Evolutionary conservation across 768 basidiomycete species (phyloP).

Genomic region (Phlebiopsis flavidoalba): DNA sequence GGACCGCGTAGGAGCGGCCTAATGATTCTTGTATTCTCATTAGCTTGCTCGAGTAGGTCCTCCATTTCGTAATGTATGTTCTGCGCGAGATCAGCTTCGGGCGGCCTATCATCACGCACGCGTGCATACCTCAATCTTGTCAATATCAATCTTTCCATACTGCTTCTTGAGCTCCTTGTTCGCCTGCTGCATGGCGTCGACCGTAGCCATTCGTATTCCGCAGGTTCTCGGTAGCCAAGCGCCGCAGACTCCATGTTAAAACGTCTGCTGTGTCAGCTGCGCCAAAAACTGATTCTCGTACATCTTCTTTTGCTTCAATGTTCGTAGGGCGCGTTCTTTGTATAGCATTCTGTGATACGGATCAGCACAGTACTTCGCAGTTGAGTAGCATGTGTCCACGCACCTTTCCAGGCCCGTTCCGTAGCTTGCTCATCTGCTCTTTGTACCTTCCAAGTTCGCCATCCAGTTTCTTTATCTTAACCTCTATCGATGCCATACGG

Average conservation of each 20-base stretch:
- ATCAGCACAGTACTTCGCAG: not conserved
- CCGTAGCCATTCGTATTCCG: constrained; percentile 85
- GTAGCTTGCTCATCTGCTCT: constrained; percentile 92
- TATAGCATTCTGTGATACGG: constrained; percentile 63
- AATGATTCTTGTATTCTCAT: constrained; percentile 96
- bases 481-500: constrained; percentile 84
- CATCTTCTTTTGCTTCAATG: constrained; percentile 93
- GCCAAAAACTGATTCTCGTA: constrained; percentile 90
- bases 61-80: constrained; percentile 98
- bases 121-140: constrained; percentile 88
- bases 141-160: constrained; percentile 95
- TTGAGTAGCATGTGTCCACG: constrained; percentile 9
- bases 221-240: constrained; percentile 83
- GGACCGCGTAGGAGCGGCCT: constrained; percentile 90
- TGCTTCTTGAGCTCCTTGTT: constrained; percentile 97
- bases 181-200: constrained; percentile 92
- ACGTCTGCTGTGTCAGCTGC: constrained; percentile 91
- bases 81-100: constrained; percentile 34
- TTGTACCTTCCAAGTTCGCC: constrained; percentile 89
- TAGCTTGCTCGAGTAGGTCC: constrained; percentile 92
- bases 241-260: constrained; percentile 97
- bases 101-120: not conserved
- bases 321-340: constrained; percentile 91
- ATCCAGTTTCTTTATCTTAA: constrained; percentile 95
- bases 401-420: constrained; percentile 95